Evolutionary conservation across 2,329 filamentous ascomycete genomes (phyloP).

Genomic region (Alternaria solani): DNA sequence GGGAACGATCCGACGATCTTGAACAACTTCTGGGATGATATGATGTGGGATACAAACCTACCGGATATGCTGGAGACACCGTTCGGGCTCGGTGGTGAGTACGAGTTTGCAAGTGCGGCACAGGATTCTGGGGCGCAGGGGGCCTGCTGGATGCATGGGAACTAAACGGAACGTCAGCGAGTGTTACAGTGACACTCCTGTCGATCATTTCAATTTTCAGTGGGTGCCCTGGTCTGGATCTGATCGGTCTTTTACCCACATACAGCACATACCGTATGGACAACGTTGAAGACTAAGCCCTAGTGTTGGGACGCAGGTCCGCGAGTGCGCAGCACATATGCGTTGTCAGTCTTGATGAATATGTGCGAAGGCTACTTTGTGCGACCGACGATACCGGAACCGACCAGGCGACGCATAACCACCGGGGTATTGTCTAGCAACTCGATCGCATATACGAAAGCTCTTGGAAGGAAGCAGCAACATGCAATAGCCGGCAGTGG

Average conservation of each 20-base stretch:
- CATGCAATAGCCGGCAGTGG: not conserved
- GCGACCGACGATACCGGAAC: not conserved
- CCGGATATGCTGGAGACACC: slow-evolving; percentile 50
- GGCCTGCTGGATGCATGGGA: slow-evolving; percentile 50
- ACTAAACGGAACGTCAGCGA: slow-evolving; percentile 18
- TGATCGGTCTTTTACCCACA: too few species aligned
- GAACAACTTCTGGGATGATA: slow-evolving; percentile 52
- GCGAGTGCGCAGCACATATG: not conserved
- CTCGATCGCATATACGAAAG: not conserved
- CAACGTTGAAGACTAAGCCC: not conserved
- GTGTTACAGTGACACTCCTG: not conserved
- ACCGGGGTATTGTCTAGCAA: not conserved
- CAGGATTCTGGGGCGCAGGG: slow-evolving; percentile 43
- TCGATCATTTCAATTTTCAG: not conserved
- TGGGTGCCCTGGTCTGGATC: not conserved
- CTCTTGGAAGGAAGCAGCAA: not conserved
- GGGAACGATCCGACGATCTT: slow-evolving; percentile 39
- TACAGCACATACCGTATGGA: not conserved
- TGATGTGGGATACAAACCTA: slow-evolving; percentile 54
- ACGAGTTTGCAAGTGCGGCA: slow-evolving; percentile 45
- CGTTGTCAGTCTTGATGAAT: not conserved
- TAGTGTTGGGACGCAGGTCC: not conserved
- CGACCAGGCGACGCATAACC: not conserved
- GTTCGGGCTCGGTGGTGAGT: slow-evolving; percentile 45
- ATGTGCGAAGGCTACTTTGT: not conserved